A percentile compares a stretch with the other conserved stretches of the same genome.
Conservation (phyloP, 2,329 filamentous ascomycete species). For the Aspergillus ibericus region DNA sequence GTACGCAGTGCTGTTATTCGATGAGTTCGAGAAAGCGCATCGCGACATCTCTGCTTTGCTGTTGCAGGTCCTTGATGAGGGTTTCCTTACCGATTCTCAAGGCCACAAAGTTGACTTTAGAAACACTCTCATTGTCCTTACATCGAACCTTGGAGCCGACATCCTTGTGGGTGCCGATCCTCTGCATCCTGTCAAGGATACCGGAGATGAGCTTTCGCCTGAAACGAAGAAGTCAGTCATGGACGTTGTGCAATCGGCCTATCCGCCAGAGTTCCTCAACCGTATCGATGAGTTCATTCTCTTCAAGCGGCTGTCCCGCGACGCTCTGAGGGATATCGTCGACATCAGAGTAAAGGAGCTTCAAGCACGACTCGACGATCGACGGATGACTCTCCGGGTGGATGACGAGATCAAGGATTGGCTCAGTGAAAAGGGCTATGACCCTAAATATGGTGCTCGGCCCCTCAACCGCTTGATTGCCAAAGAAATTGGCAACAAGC, state of each 20-base stretch:
- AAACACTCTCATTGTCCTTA: slow-evolving; percentile 95
- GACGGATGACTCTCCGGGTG: slow-evolving; percentile 75
- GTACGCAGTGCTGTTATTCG: slow-evolving; percentile 90
- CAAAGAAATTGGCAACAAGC: slow-evolving; percentile 81
- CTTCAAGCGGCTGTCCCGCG: slow-evolving; percentile 79
- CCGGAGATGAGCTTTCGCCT: slow-evolving; percentile 66
- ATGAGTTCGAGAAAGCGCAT: slow-evolving; percentile 97
- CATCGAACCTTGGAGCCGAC: slow-evolving; percentile 89
- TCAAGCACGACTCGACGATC: slow-evolving; percentile 77
- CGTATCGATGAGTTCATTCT: slow-evolving; percentile 95
- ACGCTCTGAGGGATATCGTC: slow-evolving; percentile 84
- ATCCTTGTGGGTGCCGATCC: slow-evolving; percentile 78
- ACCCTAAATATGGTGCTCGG: slow-evolving; percentile 85
- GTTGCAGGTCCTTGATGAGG: slow-evolving; percentile 92
- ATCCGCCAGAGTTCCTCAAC: slow-evolving; percentile 95
- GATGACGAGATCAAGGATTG: slow-evolving; percentile 73
- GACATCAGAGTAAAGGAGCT: slow-evolving; percentile 87
- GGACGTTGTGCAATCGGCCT: slow-evolving; percentile 72
- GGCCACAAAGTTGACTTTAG: slow-evolving; percentile 96
- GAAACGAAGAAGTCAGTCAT: slow-evolving; percentile 78
- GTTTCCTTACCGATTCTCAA: slow-evolving; percentile 91
- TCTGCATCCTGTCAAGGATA: slow-evolving; percentile 63
- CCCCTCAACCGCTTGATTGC: slow-evolving; percentile 89
- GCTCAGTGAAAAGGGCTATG: slow-evolving; percentile 87
- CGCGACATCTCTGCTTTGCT: slow-evolving; percentile 89